Percentiles rank a stretch among this genome's conserved stretches.
phyloP scores from a whole-genome alignment of 2,329 filamentous ascomycete genomes.

The Mycogone perniciosa region DNA sequence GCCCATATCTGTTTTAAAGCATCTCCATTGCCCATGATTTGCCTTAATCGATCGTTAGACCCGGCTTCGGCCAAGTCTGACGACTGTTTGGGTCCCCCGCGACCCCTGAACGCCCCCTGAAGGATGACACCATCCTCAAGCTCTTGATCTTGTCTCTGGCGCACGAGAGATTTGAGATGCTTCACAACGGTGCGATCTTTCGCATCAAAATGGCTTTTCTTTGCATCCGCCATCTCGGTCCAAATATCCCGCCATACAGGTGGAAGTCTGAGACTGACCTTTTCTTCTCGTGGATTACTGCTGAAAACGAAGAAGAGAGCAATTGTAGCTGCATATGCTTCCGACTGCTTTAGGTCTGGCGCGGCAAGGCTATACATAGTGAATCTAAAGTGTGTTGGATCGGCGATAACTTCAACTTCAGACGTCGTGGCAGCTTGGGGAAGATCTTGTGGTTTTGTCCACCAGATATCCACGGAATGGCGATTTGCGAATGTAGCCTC shows the following conservation, averaged over 20 bases:
- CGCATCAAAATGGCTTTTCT: constrained; percentile 64
- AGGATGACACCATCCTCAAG: constrained; percentile 69
- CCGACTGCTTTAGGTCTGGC: constrained; percentile 72
- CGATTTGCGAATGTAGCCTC: constrained; percentile 68
- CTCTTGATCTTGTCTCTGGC: constrained; percentile 61
- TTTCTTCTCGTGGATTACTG: constrained; percentile 76
- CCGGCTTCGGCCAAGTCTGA: constrained; percentile 45
- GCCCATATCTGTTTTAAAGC: constrained; percentile 53
- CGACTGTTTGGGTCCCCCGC: constrained; percentile 40
- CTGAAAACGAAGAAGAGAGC: constrained; percentile 78
- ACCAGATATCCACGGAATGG: constrained; percentile 66
- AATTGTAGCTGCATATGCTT: constrained; percentile 75
- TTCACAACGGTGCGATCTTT: constrained; percentile 64
- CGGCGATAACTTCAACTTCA: constrained; percentile 39
- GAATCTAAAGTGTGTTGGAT: constrained; percentile 53
- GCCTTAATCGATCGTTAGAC: constrained; percentile 37
- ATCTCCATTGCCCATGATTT: constrained; percentile 35
- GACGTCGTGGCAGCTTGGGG: constrained; percentile 28
- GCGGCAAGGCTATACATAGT: constrained; percentile 72
- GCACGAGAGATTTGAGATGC: constrained; percentile 63
- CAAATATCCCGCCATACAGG: constrained; percentile 80
- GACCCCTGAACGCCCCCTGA: constrained; percentile 66
- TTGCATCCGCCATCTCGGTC: constrained; percentile 65
- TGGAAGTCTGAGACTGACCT: constrained; percentile 71
- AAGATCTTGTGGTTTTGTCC: constrained; percentile 66